Evolutionary conservation across 805 yeast genomes (phyloP).

Genomic region (Wickerhamiella spandovensis): DNA sequence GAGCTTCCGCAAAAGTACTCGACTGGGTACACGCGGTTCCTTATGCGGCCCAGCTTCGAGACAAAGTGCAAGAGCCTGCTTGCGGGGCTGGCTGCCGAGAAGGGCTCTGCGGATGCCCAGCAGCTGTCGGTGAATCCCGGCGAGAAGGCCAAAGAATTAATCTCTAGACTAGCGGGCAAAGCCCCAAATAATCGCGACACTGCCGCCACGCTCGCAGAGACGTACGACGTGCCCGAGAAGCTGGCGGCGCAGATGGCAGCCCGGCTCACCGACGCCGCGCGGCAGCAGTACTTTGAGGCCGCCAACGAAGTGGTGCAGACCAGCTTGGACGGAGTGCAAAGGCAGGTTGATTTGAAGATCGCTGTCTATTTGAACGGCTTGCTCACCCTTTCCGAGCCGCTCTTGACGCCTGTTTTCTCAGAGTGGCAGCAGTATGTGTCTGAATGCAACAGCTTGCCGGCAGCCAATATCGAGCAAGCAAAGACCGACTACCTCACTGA

Average conservation of each 20-base stretch:
- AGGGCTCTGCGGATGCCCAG: neutral
- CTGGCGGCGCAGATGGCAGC: neutral
- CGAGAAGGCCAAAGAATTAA: constrained; percentile 1
- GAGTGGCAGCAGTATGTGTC: constrained; percentile 19
- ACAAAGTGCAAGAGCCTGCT: constrained; percentile 1
- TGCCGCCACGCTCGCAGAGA: neutral
- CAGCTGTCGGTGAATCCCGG: neutral
- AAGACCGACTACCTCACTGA: neutral
- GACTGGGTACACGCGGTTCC: neutral
- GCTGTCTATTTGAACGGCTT: constrained; percentile 17
- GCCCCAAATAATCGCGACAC: neutral
- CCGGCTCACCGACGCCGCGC: neutral
- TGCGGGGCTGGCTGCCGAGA: neutral
- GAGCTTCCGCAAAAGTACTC: neutral
- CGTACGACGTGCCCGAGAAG: constrained; percentile 5
- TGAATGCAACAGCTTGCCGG: constrained; percentile 1
- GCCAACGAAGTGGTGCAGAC: constrained; percentile 2
- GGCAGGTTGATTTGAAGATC: constrained; percentile 9
- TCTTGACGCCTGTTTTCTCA: constrained; percentile 6
- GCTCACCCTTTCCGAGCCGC: constrained; percentile 6
- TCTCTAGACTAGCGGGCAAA: neutral
- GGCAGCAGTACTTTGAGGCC: constrained; percentile 2
- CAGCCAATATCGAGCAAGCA: constrained; percentile 1
- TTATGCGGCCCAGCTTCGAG: constrained; percentile 3
- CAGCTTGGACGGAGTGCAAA: constrained; percentile 5